Conservation (phyloP, 495 filamentous ascomycete species). For the Penicillium simplicissimum region DNA sequence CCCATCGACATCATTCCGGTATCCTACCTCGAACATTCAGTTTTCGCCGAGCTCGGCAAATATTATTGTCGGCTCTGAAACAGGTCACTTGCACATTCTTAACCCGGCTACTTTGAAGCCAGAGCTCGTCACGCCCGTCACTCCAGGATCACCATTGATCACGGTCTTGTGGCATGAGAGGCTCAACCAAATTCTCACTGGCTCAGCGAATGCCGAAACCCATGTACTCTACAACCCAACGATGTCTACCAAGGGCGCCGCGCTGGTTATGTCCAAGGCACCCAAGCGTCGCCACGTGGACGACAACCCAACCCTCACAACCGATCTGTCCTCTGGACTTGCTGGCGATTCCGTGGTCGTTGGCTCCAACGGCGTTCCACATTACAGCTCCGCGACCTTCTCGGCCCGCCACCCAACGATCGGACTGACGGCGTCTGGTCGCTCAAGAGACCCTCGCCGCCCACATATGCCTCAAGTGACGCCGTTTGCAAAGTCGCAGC, state of each 20-base stretch:
- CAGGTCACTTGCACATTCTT: slow-evolving; percentile 87
- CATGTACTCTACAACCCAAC: slow-evolving; percentile 89
- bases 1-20: slow-evolving; percentile 78
- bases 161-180: slow-evolving; percentile 88
- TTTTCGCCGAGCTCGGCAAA: slow-evolving; percentile 82
- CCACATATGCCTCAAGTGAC: slow-evolving; percentile 83
- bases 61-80: slow-evolving; percentile 85
- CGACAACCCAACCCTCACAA: slow-evolving; percentile 83
- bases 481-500: slow-evolving; percentile 87
- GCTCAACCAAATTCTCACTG: slow-evolving; percentile 94
- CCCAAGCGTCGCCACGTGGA: slow-evolving; percentile 94
- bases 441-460: slow-evolving; percentile 72
- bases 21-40: slow-evolving; percentile 78
- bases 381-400: slow-evolving; percentile 51
- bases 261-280: slow-evolving; percentile 88
- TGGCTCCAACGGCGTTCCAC: slow-evolving; percentile 47
- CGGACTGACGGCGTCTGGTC: slow-evolving; percentile 78
- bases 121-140: slow-evolving; percentile 82
- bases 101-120: slow-evolving; percentile 86
- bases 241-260: slow-evolving; percentile 76
- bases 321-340: slow-evolving; percentile 73
- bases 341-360: slow-evolving; percentile 80
- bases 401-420: slow-evolving; percentile 69
- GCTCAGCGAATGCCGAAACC: slow-evolving; percentile 84
- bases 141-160: slow-evolving; percentile 77